These are phyloP conservation scores for Cordyceps farinosa DNA, from an alignment of 2,329 filamentous ascomycete genomes.

Conservation along the genomic window DNA sequence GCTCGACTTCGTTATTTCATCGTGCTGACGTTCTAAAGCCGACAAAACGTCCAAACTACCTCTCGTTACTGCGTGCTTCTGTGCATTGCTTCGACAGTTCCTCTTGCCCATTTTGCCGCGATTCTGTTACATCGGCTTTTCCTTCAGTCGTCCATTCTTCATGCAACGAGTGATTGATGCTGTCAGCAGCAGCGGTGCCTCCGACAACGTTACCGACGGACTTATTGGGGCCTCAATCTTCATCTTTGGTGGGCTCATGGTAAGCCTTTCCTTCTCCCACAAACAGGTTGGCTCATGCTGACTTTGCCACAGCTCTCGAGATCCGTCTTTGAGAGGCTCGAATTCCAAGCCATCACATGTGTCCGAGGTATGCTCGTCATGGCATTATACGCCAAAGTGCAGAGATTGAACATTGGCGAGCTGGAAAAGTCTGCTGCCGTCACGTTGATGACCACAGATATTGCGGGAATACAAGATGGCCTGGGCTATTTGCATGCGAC, in stretches of 20 bases:
- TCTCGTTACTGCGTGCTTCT: not conserved
- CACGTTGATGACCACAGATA: not conserved
- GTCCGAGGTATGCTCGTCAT: slow-evolving; percentile 2
- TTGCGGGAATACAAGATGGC: not conserved
- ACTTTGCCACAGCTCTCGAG: not conserved
- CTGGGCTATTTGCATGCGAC: not conserved
- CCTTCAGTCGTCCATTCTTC: not conserved
- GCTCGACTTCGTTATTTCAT: not conserved
- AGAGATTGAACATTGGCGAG: not conserved
- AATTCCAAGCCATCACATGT: not conserved
- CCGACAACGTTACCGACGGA: not conserved
- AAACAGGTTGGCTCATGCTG: not conserved
- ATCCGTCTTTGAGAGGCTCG: not conserved
- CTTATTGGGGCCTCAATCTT: not conserved
- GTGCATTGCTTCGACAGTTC: not conserved
- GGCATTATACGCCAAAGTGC: not conserved
- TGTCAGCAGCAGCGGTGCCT: not conserved
- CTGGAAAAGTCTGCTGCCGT: not conserved
- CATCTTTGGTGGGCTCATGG: not conserved
- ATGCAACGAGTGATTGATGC: not conserved
- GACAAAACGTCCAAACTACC: not conserved
- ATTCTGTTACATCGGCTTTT: not conserved
- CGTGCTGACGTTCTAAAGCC: not conserved
- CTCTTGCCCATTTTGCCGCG: not conserved
- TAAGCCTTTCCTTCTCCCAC: not conserved